phyloP scores from a whole-genome alignment of 2,329 filamentous ascomycete genomes.

The Claviceps humidiphila region DNA sequence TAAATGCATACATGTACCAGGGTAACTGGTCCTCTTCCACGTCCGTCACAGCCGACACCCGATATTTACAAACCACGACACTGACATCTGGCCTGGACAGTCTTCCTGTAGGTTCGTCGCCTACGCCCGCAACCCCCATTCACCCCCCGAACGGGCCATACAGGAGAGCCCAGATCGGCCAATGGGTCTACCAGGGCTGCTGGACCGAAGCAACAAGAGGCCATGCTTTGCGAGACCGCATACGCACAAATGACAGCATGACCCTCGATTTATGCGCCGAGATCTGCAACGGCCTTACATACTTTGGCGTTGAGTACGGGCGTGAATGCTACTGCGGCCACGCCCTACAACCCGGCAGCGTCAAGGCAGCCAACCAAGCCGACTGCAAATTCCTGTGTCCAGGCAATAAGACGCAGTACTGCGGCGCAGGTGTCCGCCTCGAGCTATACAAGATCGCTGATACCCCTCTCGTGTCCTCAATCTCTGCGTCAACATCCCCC shows the following conservation, averaged over 20 bases:
- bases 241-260: slow-evolving; percentile 18
- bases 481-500: not conserved
- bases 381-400: slow-evolving; percentile 23
- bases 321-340: slow-evolving; percentile 26
- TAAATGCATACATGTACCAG: slow-evolving; percentile 22
- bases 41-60: slow-evolving; percentile 13
- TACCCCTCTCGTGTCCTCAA: not conserved
- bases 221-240: slow-evolving; percentile 18
- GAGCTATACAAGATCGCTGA: slow-evolving; percentile 21
- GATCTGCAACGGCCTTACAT: slow-evolving; percentile 20
- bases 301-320: slow-evolving; percentile 25
- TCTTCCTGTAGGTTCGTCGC: not conserved
- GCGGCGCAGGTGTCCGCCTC: slow-evolving; percentile 18
- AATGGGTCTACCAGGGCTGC: slow-evolving; percentile 23
- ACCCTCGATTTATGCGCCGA: slow-evolving; percentile 21
- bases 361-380: slow-evolving; percentile 15
- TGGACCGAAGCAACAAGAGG: slow-evolving; percentile 20
- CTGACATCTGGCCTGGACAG: not conserved
- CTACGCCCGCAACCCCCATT: slow-evolving; percentile 8
- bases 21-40: slow-evolving; percentile 13
- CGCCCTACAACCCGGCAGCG: slow-evolving; percentile 15
- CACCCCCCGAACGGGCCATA: slow-evolving; percentile 13
- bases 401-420: slow-evolving; percentile 18
- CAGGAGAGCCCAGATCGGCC: slow-evolving; percentile 13
- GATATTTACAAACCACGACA: slow-evolving; percentile 14